phyloP scores from a whole-genome alignment of 768 basidiomycete species.

The Leccinum obscurum region DNA sequence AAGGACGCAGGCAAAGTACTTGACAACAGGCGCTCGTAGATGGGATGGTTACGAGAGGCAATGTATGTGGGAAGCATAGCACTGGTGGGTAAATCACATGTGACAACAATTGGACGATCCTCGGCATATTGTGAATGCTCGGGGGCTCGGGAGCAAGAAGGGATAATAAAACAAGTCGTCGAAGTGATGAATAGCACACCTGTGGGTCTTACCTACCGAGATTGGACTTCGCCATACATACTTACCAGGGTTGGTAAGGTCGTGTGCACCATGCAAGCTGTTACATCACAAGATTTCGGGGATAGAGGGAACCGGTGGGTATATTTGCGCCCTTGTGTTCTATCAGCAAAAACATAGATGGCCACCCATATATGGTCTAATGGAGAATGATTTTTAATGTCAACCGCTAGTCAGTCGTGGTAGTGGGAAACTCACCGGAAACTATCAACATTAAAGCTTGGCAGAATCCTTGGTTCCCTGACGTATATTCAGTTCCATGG shows the following conservation, averaged over 20 bases:
- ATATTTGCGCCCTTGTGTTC: neutral
- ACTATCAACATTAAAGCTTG: conserved; percentile 23
- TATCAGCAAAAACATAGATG: neutral
- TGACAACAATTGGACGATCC: neutral
- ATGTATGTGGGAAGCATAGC: neutral
- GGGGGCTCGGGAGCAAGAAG: neutral
- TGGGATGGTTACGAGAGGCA: conserved; percentile 29
- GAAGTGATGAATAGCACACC: neutral
- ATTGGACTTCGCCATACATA: neutral
- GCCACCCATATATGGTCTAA: neutral
- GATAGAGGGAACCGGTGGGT: neutral
- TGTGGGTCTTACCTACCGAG: neutral
- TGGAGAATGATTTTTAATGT: neutral
- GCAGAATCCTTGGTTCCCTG: conserved; percentile 15
- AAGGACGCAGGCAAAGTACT: neutral
- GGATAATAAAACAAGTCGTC: neutral
- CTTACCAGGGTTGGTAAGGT: neutral
- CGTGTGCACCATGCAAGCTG: neutral
- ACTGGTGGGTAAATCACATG: neutral
- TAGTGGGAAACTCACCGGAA: neutral
- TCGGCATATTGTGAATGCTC: neutral
- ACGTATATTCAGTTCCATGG: conserved; percentile 29
- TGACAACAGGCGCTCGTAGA: neutral
- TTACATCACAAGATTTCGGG: neutral
- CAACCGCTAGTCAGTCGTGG: neutral